Percentiles rank a stretch among this genome's conserved stretches.
These are phyloP conservation scores for Prunus mira DNA, from an alignment of 306 rosid species.

Conservation along the genomic window DNA sequence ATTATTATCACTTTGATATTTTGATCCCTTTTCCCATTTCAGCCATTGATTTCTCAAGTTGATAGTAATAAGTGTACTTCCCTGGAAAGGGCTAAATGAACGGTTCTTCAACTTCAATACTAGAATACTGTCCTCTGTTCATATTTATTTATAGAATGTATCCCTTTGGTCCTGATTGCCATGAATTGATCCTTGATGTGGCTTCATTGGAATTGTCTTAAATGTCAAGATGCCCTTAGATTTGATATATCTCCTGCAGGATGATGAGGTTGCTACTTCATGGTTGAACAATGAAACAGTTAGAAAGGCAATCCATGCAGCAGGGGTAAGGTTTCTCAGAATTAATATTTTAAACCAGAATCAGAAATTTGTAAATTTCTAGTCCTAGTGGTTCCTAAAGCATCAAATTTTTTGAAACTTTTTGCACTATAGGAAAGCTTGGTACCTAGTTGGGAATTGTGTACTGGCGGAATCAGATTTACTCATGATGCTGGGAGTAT, in stretches of 20 bases:
- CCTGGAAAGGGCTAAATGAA: neutral
- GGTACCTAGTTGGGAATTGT: conserved; percentile 60
- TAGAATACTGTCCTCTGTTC: neutral
- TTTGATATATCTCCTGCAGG: conserved; percentile 33
- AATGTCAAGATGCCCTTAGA: neutral
- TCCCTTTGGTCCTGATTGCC: neutral
- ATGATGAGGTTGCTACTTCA: conserved; percentile 59
- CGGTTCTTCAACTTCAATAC: neutral
- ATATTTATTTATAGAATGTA: neutral
- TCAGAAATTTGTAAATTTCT: neutral
- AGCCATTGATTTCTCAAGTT: neutral
- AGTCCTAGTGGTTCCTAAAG: neutral
- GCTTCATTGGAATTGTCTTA: no score
- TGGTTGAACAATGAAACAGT: conserved; percentile 77
- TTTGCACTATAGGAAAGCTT: conserved; percentile 40
- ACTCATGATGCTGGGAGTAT: conserved; percentile 83
- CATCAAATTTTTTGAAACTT: conserved; percentile 6
- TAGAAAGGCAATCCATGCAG: conserved; percentile 73
- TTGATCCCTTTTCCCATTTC: neutral
- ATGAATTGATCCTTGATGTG: neutral
- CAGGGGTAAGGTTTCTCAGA: conserved; percentile 39
- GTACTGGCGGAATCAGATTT: conserved; percentile 39
- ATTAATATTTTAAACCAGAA: neutral
- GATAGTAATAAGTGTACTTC: neutral
- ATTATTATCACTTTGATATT: neutral